phyloP scores from a whole-genome alignment of 352 stramenopile species.

The Lagenidium sp. region DNA sequence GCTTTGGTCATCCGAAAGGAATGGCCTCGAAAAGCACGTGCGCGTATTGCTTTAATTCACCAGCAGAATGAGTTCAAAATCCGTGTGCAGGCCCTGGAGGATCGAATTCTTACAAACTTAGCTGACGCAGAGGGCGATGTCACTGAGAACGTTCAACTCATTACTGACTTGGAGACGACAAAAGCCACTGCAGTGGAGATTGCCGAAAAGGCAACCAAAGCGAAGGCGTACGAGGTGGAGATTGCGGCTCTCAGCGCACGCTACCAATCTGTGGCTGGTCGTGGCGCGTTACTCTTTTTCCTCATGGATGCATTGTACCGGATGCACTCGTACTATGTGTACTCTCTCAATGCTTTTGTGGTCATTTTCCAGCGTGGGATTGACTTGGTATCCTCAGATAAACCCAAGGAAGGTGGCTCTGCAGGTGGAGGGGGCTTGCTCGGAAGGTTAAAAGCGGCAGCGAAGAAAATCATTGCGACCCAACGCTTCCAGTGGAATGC shows the following conservation, averaged over 20 bases:
- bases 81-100: conserved; percentile 76
- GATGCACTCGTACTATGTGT: conserved; percentile 94
- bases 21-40: conserved; percentile 78
- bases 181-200: conserved; percentile 87
- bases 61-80: conserved; percentile 91
- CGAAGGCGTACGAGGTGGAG: conserved; percentile 57
- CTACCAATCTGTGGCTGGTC: conserved; percentile 87
- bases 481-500: conserved; percentile 85
- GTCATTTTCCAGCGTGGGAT: conserved; percentile 94
- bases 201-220: conserved; percentile 69
- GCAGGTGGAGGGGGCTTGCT: conserved; percentile 26
- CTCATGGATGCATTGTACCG: conserved; percentile 90
- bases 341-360: conserved; percentile 93
- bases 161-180: conserved; percentile 91
- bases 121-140: conserved; percentile 81
- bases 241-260: conserved; percentile 86
- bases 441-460: conserved; percentile 62
- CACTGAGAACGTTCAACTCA: conserved; percentile 94
- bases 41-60: conserved; percentile 70
- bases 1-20: conserved; percentile 85
- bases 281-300: conserved; percentile 94
- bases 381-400: conserved; percentile 67
- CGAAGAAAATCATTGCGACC: conserved; percentile 77
- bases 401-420: conserved; percentile 9
- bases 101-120: conserved; percentile 83